A percentile compares a stretch with the other conserved stretches of the same genome.
Evolutionary conservation across 148 eudicot species (phyloP).

Genomic region (Suaeda aralocaspica): DNA sequence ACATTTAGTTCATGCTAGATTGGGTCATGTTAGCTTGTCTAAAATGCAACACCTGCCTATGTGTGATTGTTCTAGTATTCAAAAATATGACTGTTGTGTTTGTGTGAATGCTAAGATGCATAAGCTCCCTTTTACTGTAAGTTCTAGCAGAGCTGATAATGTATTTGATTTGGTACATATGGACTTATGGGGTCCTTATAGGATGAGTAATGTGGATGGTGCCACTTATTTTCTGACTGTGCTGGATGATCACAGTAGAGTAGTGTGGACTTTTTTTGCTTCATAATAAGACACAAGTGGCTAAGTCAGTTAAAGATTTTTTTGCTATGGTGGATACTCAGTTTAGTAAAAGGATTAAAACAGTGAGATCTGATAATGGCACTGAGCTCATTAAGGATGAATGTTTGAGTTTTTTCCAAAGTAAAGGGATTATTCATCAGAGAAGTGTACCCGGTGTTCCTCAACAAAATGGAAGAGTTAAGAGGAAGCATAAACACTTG

Average conservation of each 20-base stretch:
- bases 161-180: neutral
- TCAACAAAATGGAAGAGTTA: neutral
- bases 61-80: neutral
- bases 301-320: neutral
- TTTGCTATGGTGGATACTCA: neutral
- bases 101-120: neutral
- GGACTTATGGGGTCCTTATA: constrained; percentile 10
- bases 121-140: neutral
- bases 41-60: neutral
- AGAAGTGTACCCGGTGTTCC: neutral
- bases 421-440: neutral
- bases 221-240: neutral
- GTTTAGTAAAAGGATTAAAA: neutral
- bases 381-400: neutral
- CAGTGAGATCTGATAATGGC: neutral
- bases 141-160: neutral
- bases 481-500: neutral
- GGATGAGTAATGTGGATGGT: no score
- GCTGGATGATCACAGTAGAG: neutral
- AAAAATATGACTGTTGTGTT: neutral
- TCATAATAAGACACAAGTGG: neutral
- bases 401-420: neutral
- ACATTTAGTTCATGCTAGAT: neutral
- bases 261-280: neutral
- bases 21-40: neutral